Base-by-base conservation (phyloP, 768 basidiomycete genomes). In the Macrolepiota albuminosa region DNA sequence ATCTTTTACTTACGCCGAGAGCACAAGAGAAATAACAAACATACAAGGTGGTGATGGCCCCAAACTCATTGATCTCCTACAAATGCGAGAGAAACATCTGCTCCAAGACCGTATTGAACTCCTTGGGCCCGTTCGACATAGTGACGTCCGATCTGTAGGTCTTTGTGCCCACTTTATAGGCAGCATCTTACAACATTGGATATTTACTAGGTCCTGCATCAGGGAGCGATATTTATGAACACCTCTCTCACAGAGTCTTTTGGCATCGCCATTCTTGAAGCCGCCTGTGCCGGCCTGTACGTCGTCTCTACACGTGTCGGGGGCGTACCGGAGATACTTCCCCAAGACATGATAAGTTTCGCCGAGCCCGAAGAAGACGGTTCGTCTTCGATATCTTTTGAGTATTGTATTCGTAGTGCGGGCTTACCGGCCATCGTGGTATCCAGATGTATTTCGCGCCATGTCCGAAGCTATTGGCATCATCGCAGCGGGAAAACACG, bases 181-280 rank as follows among this genome's bases (percentile, higher is more conserved):
- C 37, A 47, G 29, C 24, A n/a, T 26, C 14, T 33, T 61, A 18
- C 58, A 36, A 42, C 46, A 18, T 37, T 54, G 47, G 47, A 18
- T 31, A 24, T 21, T 21, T 13, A 43, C 16, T 63, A 95, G 93
- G 87, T 97, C n/a, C 81, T 99, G 11, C 78, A 79, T 7, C 86
- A 85, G 46, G 97, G 95, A 1, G 81, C 91, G 13, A 95, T 99
- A 61, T 99, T 89, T 74, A 79, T 99, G 78, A 97, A 95, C 68
- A 95, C 97, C 0, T 95, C 94, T 0, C 81, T 98, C 29, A 98
- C 96, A 1, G 97, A 98, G 70, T 84, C 97, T 0, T 99, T 98
- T 65, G 96, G 97, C 0, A 98, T 96, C 64, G 92, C 91, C n/a
- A 95, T 96, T 63, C 82, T 99, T 46, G 97, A 99, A 76, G 97